Evolutionary conservation across 73 alveolate genomes (phyloP).

Genomic region (Paramecium sonneborni): DNA sequence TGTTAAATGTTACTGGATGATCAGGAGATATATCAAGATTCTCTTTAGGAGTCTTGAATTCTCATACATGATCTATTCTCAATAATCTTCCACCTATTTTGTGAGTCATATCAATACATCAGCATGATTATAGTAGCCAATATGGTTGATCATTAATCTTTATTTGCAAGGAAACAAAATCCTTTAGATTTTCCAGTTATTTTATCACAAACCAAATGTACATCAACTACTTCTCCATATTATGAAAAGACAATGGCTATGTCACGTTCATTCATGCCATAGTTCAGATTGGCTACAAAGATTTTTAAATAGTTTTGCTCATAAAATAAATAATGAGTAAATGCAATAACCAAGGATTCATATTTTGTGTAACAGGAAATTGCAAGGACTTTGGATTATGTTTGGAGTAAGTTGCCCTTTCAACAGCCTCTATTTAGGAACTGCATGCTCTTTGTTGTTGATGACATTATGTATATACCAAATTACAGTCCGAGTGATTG

Average conservation of each 20-base stretch:
- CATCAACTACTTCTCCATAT: conserved; percentile 95
- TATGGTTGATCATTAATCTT: conserved; percentile 93
- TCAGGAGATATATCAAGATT: conserved; percentile 80
- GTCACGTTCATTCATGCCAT: conserved; percentile 91
- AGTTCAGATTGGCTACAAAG: conserved; percentile 54
- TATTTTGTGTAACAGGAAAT: neutral
- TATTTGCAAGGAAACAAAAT: conserved; percentile 93
- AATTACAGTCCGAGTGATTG: neutral
- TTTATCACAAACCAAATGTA: conserved; percentile 90
- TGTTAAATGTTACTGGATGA: conserved; percentile 70
- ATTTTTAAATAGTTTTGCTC: neutral
- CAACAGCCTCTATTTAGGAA: conserved; percentile 26
- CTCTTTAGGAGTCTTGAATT: conserved; percentile 92
- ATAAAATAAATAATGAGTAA: neutral
- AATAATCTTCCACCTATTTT: conserved; percentile 77
- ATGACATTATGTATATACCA: neutral
- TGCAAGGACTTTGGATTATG: neutral
- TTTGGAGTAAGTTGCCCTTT: neutral
- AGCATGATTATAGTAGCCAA: conserved; percentile 95
- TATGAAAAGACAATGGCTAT: conserved; percentile 93
- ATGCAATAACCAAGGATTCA: neutral
- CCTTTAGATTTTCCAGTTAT: conserved; percentile 96
- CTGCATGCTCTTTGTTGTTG: neutral
- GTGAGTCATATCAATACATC: conserved; percentile 63
- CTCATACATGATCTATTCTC: conserved; percentile 91